These are phyloP conservation scores for Amanita polypyramis DNA, from an alignment of 768 basidiomycete species.

Conservation along the genomic window DNA sequence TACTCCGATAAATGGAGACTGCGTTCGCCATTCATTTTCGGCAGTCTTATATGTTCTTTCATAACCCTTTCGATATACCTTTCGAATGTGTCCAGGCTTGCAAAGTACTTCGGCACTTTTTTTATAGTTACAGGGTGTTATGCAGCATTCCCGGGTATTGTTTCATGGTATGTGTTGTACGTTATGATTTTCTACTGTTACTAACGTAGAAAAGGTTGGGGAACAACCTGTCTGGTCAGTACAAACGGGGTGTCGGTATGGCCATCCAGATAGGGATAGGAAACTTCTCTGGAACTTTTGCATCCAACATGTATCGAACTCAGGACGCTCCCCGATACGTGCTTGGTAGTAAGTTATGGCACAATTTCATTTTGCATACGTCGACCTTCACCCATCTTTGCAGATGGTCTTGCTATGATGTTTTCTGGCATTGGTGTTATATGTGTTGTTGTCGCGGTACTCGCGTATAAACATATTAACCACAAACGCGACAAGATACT, in stretches of 20 bases:
- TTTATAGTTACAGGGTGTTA: slow-evolving; percentile 58
- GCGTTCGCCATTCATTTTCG: neutral
- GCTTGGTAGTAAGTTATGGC: slow-evolving; percentile 42
- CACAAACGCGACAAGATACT: slow-evolving; percentile 31
- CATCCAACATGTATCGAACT: slow-evolving; percentile 50
- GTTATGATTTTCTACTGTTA: neutral
- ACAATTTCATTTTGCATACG: slow-evolving; percentile 48
- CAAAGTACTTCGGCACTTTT: slow-evolving; percentile 68
- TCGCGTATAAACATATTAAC: slow-evolving; percentile 49
- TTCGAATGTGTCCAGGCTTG: slow-evolving; percentile 21
- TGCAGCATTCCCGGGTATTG: slow-evolving; percentile 45
- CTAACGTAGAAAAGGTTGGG: slow-evolving; percentile 35
- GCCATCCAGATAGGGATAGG: slow-evolving; percentile 58
- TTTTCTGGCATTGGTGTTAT: slow-evolving; percentile 44
- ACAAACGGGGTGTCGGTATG: slow-evolving; percentile 61
- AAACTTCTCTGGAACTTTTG: slow-evolving; percentile 55
- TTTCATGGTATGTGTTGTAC: slow-evolving; percentile 39
- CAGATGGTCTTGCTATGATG: slow-evolving; percentile 1
- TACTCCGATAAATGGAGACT: slow-evolving; percentile 46
- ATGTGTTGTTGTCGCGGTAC: slow-evolving; percentile 32
- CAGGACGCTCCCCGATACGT: slow-evolving; percentile 51
- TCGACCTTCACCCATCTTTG: slow-evolving; percentile 16
- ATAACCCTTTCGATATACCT: neutral
- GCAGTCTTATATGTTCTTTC: neutral
- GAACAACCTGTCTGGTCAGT: slow-evolving; percentile 58